Evolutionary conservation across 345 rosid genomes (phyloP), one percentile per base, ranked within the genome.

Genomic region (Gossypium thurberi): DNA sequence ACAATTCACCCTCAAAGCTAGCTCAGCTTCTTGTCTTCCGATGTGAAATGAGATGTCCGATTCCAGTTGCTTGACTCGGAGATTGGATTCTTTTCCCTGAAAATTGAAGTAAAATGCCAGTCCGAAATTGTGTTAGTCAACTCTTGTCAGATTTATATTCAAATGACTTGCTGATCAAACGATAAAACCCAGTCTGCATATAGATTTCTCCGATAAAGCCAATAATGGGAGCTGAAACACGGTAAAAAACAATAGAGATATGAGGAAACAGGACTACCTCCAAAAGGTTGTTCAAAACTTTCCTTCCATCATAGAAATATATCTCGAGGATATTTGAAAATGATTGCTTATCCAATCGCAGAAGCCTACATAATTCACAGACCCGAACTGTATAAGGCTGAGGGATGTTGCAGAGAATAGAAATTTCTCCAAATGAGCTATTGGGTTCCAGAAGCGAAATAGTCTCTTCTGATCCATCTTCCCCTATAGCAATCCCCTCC

Each of bases 21-120:
- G 97, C 77, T 96, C 99, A 70, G 91, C 89, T 86, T 96, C 99
- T 85, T 96, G 99, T 84, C 85, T 93, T 61, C 86, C 93, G 46
- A 96, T 93, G 73, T 96, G 96, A 84, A 90, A 83, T 78, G 89
- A 75, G 73, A 96, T 78, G 70, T 96, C 99, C 8, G 93, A 85
- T 79, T 89, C 97, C 72, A 96, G 76, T 75, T 87, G 88, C 84
- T 91, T 91, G 62, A 88, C 74, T 74, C 88, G 85, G 75, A 88
- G 84, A 79, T 85, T 82, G 37, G 88, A 82, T 70, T 89, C 92
- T 51, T 85, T 93, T 60, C 83, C 93, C 99, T 95, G 88, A 60
- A 71, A 82, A 71, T 66, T 74, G 66, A 61, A 48, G 68, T 43
- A 75, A 59, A 33, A 57, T 72, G 23, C 47, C 58, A 70, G 44